phyloP scores from a whole-genome alignment of 768 basidiomycete species.

The Mycena crocata region DNA sequence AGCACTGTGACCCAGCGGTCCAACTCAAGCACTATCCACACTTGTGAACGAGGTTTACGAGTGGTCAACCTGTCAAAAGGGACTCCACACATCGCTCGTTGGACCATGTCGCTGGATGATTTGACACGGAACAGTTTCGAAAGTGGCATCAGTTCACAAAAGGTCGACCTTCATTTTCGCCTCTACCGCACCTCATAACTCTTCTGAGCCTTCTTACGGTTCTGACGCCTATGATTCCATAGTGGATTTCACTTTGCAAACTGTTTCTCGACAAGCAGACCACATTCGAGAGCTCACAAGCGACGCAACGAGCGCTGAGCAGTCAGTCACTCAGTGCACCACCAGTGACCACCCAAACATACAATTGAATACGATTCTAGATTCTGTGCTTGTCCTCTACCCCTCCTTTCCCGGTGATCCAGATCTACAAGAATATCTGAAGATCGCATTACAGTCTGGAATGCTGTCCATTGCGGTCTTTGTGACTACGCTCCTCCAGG shows the following conservation, averaged over 20 bases:
- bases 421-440: constrained; percentile 74
- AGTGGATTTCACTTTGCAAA: constrained; percentile 80
- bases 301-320: constrained; percentile 67
- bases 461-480: constrained; percentile 70
- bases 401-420: constrained; percentile 78
- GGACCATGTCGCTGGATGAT: constrained; percentile 72
- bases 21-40: too few species aligned
- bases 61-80: background rate
- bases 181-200: too few species aligned
- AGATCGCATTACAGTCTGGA: constrained; percentile 65
- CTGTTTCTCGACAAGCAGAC: constrained; percentile 66
- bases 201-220: too few species aligned
- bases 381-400: constrained; percentile 76
- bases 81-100: background rate
- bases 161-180: constrained; percentile 54
- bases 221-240: constrained; percentile 21
- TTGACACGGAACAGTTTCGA: constrained; percentile 82
- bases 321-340: constrained; percentile 61
- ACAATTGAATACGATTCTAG: constrained; percentile 53
- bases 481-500: constrained; percentile 75
- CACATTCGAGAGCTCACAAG: constrained; percentile 50
- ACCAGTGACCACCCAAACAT: background rate
- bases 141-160: constrained; percentile 70
- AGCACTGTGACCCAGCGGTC: too few species aligned
- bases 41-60: background rate